Conservation (phyloP, 805 yeast species). For the Starmerella geochares region DNA sequence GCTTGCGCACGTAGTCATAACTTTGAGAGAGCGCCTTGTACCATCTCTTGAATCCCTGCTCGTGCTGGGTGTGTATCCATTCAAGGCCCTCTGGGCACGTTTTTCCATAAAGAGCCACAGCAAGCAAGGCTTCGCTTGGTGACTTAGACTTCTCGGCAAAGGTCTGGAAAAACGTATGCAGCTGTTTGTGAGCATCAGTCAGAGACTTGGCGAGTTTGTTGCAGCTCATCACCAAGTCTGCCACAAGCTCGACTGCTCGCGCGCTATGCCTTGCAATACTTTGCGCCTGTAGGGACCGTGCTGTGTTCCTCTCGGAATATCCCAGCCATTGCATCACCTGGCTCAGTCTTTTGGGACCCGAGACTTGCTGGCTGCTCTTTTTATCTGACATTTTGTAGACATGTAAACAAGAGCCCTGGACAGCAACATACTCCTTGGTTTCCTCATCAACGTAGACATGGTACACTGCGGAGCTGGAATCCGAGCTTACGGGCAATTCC, state of each 20-base stretch:
- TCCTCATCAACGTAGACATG: slow-evolving; percentile 4
- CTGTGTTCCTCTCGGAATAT: background rate
- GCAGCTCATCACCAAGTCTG: background rate
- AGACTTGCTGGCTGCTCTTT: background rate
- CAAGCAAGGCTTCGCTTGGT: background rate
- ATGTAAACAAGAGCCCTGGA: slow-evolving; percentile 7
- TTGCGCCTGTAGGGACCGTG: background rate
- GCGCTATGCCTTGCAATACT: background rate
- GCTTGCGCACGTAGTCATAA: slow-evolving; percentile 10
- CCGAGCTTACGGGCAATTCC: slow-evolving; percentile 12
- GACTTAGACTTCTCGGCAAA: background rate
- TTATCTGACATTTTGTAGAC: background rate
- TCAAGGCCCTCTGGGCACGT: background rate
- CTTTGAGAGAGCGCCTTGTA: slow-evolving; percentile 14
- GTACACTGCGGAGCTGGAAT: slow-evolving; percentile 1
- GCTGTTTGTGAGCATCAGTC: background rate
- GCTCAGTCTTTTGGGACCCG: background rate
- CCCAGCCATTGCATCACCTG: background rate
- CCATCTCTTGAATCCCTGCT: slow-evolving; percentile 26
- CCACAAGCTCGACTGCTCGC: background rate
- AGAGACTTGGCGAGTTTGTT: background rate
- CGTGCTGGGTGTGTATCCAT: slow-evolving; percentile 25
- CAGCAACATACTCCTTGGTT: slow-evolving; percentile 10
- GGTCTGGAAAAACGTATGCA: background rate
- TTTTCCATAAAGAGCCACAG: background rate